Percentiles rank a stretch among this genome's conserved stretches.
These are phyloP conservation scores for Pseudonitzschia multistriata DNA, from an alignment of 108 stramenopile genomes.

Conservation along the genomic window DNA sequence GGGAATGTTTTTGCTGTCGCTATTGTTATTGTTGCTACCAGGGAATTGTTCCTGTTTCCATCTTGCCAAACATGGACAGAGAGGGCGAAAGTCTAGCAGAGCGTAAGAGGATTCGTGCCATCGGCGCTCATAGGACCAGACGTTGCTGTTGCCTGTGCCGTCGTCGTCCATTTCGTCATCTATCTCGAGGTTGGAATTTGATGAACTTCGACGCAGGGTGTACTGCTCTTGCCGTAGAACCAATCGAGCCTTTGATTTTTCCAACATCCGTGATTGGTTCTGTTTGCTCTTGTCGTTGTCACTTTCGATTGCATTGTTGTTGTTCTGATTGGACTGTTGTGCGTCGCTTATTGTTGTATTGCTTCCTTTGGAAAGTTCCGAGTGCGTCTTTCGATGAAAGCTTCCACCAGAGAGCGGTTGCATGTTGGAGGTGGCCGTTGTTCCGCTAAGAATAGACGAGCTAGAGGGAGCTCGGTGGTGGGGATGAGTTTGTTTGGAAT, in stretches of 20 bases:
- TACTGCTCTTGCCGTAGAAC: background rate
- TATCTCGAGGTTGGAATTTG: background rate
- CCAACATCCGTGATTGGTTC: background rate
- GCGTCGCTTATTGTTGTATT: background rate
- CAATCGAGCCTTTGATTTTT: conserved; percentile 14
- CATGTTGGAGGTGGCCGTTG: background rate
- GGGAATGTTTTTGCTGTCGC: background rate
- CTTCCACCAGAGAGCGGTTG: background rate
- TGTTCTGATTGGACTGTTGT: conserved; percentile 4
- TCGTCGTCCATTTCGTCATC: conserved; percentile 1
- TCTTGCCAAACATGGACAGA: conserved; percentile 26
- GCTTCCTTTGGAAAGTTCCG: conserved; percentile 6
- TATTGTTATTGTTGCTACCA: background rate
- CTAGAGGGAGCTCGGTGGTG: background rate
- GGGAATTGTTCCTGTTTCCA: background rate
- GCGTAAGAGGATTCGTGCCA: conserved; percentile 9
- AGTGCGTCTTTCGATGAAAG: conserved; percentile 8
- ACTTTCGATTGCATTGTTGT: too few relatives aligned
- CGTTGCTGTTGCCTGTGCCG: background rate
- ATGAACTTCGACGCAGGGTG: too few relatives aligned
- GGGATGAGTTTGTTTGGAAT: background rate
- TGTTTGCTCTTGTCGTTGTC: background rate
- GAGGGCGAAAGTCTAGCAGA: conserved; percentile 28
- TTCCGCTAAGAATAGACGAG: background rate
- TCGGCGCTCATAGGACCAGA: background rate